Base-by-base conservation (phyloP, 768 basidiomycete genomes). In the Mycena chlorophos region DNA sequence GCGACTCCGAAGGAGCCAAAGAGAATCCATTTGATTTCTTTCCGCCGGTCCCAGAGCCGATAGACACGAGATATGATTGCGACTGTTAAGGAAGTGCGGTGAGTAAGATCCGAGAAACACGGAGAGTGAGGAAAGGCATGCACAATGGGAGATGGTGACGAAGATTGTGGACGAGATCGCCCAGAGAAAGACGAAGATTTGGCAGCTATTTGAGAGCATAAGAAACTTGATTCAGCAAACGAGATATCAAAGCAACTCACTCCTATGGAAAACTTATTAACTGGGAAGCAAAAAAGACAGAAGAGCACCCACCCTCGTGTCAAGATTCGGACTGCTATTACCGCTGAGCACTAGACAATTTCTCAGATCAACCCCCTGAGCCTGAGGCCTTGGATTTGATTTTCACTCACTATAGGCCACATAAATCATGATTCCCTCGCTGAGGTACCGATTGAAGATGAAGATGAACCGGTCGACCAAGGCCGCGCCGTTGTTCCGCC, bases 21-120 rank as follows among this genome's bases (percentile, higher is more conserved):
- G 20, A 58, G 20, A 30, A 54, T 49, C 45, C 52, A 34, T 14
- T 37, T 47, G 16, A 54, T 42, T 3, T 16, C 19, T 39, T n/a
- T 53, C 4, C 57, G 57, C 20, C 47, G 43, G 22, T 58, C 57
- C 57, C 57, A 58, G 17, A 52, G 37, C 26, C 26, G 43, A 42
- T 58, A 58, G 30, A 58, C 12, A 16, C 39, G 52, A 39, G 39
- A 19, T 20, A 49, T 48, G 3, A 58, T 45, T 22, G 54, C 40
- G 30, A 49, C 57, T 58, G 26, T 37, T n/a, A 31, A 28, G 27
- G 5, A 20, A 29, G 48, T 49, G 29, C 12, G n/a, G 12, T 37
- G 34, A 10, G 10, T n/a, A 37, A 37, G 10, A 37, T 37, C 34
- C n/a, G 34, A n/a, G n/a, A n/a, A n/a, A n/a, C 34, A 37, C 34